Percentiles rank a stretch among this genome's conserved stretches.
Evolutionary conservation across 1,139 yeast genomes (phyloP).

Genomic region (Geotrichum cucujoidarum): DNA sequence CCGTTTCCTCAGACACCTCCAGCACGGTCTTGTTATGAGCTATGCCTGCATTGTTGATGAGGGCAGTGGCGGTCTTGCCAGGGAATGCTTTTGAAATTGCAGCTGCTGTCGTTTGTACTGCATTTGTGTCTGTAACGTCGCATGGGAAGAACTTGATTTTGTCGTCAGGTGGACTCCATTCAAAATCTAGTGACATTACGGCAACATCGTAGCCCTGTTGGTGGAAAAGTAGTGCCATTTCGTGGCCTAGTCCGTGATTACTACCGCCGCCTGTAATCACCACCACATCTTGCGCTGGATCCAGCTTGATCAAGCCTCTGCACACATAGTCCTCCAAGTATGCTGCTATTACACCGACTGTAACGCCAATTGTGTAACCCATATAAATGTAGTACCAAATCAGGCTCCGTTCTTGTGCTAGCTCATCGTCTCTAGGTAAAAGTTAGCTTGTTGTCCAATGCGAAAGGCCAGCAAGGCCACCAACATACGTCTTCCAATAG

Average conservation of each 20-base stretch:
- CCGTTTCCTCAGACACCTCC: slow-evolving; percentile 34
- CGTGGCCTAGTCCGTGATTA: slow-evolving; percentile 50
- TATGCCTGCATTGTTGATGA: slow-evolving; percentile 74
- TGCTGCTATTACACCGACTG: background rate
- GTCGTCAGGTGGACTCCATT: slow-evolving; percentile 34
- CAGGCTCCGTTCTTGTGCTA: background rate
- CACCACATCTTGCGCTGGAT: slow-evolving; percentile 34
- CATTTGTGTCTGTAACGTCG: slow-evolving; percentile 45
- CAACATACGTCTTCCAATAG: too few species aligned
- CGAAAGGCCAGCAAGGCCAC: background rate
- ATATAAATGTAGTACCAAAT: background rate
- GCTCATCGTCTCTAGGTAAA: too few species aligned
- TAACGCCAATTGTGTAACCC: slow-evolving; percentile 2
- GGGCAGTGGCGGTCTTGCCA: slow-evolving; percentile 42
- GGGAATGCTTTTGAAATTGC: background rate
- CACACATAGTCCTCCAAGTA: slow-evolving; percentile 8
- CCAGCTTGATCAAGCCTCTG: slow-evolving; percentile 25
- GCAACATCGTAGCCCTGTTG: slow-evolving; percentile 38
- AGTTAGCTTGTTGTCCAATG: too few species aligned
- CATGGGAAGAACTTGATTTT: slow-evolving; percentile 41
- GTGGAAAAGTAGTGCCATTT: slow-evolving; percentile 40
- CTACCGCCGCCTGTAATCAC: slow-evolving; percentile 62
- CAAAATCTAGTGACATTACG: slow-evolving; percentile 54
- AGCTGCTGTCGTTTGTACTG: slow-evolving; percentile 36
- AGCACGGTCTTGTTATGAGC: slow-evolving; percentile 47